Base-by-base conservation (phyloP, 257 asterid genomes). In the Ballota nigra region DNA sequence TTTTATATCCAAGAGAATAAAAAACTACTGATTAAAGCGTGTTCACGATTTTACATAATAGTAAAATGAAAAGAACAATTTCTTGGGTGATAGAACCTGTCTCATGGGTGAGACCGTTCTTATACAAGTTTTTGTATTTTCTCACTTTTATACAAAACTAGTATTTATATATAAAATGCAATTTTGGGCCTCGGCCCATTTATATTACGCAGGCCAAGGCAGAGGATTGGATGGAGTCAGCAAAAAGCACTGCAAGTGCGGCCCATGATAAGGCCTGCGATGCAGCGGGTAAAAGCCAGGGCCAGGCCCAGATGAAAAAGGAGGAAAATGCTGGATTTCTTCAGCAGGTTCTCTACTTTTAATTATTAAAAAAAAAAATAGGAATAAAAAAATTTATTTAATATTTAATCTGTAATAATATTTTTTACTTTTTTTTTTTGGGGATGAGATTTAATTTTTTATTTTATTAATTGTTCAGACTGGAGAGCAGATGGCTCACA, bases 221-320 rank as follows among this genome's bases (percentile, higher is more conserved):
- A 0, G 92, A 86, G 79, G 79, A 83, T 15, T 79, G 81, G 86
- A n/a, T 73, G 2, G 90, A 87, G 8, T 81, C 91, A n/a, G 89
- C 86, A 6, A 83, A 86, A 79, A 73, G 53, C 65, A 76, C 85
- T 3, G 83, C 88, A n/a, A 53, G 56, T 34, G 41, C 81, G 31
- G 86, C 85, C 67, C 84, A 77, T 12, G 85, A 81, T 19, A 84
- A 81, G 79, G 82, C 86, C 40, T 75, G 76, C 1, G 77, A 79
- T 20, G 81, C 76, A 12, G 74, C 86, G n/a, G 83, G 84, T 3
- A 58, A 71, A 24, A 33, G 82, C 72, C 80, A 76, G 2, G 58
- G 41, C 3, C 78, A 82, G 63, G 81, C 84, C 66, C 89, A 86
- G 38, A 76, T 49, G 49, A 66, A 72, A 75, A 85, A 75, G 77